phyloP scores from a whole-genome alignment of 768 basidiomycete species.

The Coprinopsis sp. region DNA sequence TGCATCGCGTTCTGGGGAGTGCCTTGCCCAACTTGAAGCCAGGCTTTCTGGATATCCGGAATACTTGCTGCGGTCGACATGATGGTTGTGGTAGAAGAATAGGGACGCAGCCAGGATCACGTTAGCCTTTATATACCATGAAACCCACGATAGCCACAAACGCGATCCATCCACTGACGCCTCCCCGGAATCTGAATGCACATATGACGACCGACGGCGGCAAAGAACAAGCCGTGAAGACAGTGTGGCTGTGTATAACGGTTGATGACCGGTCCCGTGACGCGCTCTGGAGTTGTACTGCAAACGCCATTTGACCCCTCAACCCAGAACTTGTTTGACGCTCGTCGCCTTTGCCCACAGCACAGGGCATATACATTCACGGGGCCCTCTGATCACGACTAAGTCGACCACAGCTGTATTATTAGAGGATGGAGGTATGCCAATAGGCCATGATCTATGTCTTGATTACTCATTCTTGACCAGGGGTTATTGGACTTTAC shows the following conservation, averaged over 20 bases:
- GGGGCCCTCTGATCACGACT: conserved; percentile 14
- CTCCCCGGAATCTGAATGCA: too few species aligned
- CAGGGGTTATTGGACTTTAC: conserved; percentile 92
- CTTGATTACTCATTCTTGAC: conserved; percentile 19
- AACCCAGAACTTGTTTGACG: conserved; percentile 35
- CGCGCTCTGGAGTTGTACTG: too few species aligned
- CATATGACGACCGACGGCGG: too few species aligned
- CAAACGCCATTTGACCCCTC: conserved; percentile 26
- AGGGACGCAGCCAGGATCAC: too few species aligned
- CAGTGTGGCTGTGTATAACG: too few species aligned
- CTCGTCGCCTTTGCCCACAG: conserved; percentile 17
- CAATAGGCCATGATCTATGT: conserved; percentile 8
- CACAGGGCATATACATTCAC: too few species aligned
- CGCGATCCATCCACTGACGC: too few species aligned
- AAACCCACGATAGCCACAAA: too few species aligned
- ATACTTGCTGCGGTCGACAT: conserved; percentile 10
- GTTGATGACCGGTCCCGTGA: too few species aligned
- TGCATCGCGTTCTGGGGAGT: conserved; percentile 28
- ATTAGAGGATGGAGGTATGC: conserved; percentile 46
- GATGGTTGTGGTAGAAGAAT: too few species aligned
- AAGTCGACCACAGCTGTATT: conserved; percentile 14
- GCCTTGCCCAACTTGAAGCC: conserved; percentile 32
- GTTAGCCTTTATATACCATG: too few species aligned
- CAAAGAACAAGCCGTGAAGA: too few species aligned
- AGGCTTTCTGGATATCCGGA: conserved; percentile 34